Percentiles rank a stretch among this genome's conserved stretches.
phyloP scores from a whole-genome alignment of 1,284 basidiomycete genomes.

The Irpex sp. region DNA sequence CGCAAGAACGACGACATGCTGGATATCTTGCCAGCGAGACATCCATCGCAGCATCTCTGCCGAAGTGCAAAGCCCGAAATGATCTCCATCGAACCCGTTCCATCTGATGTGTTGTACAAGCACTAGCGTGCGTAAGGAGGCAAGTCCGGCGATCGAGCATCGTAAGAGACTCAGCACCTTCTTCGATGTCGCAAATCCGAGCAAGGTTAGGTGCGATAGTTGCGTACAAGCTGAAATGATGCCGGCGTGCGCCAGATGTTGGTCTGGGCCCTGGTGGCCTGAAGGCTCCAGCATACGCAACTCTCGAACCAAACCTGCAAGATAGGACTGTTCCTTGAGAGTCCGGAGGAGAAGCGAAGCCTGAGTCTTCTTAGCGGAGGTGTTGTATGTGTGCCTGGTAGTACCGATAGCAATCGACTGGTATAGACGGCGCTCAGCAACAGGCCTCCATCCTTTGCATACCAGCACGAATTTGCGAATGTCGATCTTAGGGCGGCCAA shows the following conservation, averaged over 20 bases:
- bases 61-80: not conserved
- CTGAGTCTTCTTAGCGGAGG: no score
- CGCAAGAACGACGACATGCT: not conserved
- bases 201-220: not conserved
- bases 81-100: not conserved
- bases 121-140: not conserved
- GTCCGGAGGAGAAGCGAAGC: not conserved
- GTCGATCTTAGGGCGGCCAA: not conserved
- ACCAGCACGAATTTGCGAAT: not conserved
- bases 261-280: not conserved
- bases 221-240: not conserved
- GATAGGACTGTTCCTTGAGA: not conserved
- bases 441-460: not conserved
- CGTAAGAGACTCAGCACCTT: not conserved
- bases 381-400: not conserved
- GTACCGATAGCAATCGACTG: not conserved
- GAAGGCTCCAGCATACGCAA: not conserved
- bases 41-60: not conserved
- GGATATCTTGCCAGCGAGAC: not conserved
- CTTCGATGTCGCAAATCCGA: not conserved
- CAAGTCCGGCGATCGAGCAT: not conserved
- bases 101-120: not conserved
- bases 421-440: not conserved
- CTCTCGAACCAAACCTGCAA: not conserved
- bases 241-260: not conserved